Evolutionary conservation across 2,329 filamentous ascomycete genomes (phyloP).

Genomic region (Cercospora brassicicola): DNA sequence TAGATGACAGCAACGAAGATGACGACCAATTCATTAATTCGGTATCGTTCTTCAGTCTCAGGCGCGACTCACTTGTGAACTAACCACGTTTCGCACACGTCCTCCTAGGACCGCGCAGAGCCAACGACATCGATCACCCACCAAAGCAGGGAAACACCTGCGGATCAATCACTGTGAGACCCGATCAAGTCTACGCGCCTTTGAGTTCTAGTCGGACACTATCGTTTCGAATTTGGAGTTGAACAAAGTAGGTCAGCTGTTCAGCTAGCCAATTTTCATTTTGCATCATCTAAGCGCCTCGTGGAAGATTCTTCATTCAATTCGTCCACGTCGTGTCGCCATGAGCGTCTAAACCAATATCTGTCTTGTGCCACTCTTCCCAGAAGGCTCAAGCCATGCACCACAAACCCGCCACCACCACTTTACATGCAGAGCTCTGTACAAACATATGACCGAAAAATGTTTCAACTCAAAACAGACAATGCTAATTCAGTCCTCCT

Average conservation of each 20-base stretch:
- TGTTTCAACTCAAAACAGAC: not conserved
- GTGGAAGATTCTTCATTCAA: not conserved
- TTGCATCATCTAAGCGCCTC: constrained; percentile 2
- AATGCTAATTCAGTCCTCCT: not conserved
- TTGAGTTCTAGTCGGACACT: not conserved
- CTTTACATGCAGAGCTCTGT: constrained; percentile 3
- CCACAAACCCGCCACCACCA: not conserved
- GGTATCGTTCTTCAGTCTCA: not conserved
- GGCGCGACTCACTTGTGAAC: not conserved
- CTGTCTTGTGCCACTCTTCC: not conserved
- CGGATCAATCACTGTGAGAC: not conserved
- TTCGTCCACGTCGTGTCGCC: not conserved
- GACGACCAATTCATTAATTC: not conserved
- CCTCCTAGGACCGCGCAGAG: not conserved
- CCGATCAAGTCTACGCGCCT: too few species aligned
- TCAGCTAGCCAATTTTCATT: not conserved
- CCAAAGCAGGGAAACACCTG: not conserved
- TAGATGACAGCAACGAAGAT: not conserved
- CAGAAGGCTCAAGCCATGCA: not conserved
- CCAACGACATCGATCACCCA: not conserved
- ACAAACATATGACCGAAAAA: not conserved
- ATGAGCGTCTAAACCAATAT: not conserved
- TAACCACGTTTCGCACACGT: not conserved
- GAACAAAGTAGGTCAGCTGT: not conserved
- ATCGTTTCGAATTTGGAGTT: too few species aligned